Conservation (phyloP, 306 rosid genomes). For the Morella rubra region DNA sequence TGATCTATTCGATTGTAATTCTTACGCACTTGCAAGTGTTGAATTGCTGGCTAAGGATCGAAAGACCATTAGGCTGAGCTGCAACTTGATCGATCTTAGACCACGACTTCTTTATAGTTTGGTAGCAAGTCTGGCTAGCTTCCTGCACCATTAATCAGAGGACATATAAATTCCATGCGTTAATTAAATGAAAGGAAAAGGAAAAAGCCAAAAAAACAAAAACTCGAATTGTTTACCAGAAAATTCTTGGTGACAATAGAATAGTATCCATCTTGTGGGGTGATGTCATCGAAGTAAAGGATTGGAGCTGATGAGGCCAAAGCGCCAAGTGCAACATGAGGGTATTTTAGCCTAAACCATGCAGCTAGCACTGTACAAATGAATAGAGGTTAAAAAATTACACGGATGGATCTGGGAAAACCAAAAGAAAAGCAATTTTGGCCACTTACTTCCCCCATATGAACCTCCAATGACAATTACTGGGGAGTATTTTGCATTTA, state of each 20-base stretch:
- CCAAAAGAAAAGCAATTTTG: not conserved
- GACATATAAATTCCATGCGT: not conserved
- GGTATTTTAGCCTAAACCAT: slow-evolving; percentile 65
- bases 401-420: not conserved
- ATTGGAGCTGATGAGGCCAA: slow-evolving; percentile 66
- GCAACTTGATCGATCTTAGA: slow-evolving; percentile 50
- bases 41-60: slow-evolving; percentile 44
- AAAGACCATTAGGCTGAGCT: slow-evolving; percentile 37
- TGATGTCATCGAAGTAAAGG: slow-evolving; percentile 45
- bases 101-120: slow-evolving; percentile 55
- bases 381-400: not conserved
- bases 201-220: not conserved
- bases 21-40: slow-evolving; percentile 45
- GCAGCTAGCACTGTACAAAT: slow-evolving; percentile 52
- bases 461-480: slow-evolving; percentile 71
- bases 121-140: slow-evolving; percentile 49
- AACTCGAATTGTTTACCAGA: slow-evolving; percentile 19
- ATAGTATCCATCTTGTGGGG: slow-evolving; percentile 45
- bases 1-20: too few relatives aligned
- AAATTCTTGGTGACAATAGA: slow-evolving; percentile 42
- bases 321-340: slow-evolving; percentile 57
- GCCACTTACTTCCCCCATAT: slow-evolving; percentile 67
- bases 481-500: slow-evolving; percentile 44
- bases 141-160: slow-evolving; percentile 37
- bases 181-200: too few relatives aligned